These are phyloP conservation scores for Sordariomycetes sp. DNA, from an alignment of 2,329 filamentous ascomycete genomes.

Conservation along the genomic window DNA sequence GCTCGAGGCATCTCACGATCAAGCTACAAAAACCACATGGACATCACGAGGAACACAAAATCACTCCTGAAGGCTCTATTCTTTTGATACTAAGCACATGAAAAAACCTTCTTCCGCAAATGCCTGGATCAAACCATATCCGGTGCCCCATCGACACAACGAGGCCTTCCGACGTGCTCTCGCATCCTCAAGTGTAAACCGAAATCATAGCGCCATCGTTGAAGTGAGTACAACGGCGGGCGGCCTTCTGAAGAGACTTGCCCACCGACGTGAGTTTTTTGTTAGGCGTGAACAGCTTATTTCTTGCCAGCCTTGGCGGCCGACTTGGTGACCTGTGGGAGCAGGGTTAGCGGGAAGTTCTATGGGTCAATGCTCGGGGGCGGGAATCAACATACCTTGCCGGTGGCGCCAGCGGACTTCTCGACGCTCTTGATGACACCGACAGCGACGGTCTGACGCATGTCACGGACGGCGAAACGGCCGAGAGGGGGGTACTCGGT, in stretches of 20 bases:
- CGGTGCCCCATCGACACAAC: conserved; percentile 1
- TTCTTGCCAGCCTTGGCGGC: conserved; percentile 68
- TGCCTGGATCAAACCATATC: conserved; percentile 21
- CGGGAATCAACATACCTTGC: conserved; percentile 38
- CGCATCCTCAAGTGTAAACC: conserved; percentile 28
- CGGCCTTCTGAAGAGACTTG: conserved; percentile 1
- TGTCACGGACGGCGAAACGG: conserved; percentile 99
- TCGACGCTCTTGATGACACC: conserved; percentile 88
- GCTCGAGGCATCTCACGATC: not conserved
- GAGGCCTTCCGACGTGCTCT: conserved; percentile 5
- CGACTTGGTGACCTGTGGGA: conserved; percentile 46
- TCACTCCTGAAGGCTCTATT: conserved; percentile 29
- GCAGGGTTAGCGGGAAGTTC: not conserved
- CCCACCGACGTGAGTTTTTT: not conserved
- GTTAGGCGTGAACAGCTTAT: conserved; percentile 32
- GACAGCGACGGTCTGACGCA: conserved; percentile 83
- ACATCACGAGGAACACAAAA: conserved; percentile 5
- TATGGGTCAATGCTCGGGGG: conserved; percentile 13
- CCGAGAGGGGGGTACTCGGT: conserved; percentile 98
- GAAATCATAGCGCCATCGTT: conserved; percentile 29
- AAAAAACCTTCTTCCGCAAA: conserved; percentile 27
- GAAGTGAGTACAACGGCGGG: conserved; percentile 25
- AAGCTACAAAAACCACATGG: not conserved
- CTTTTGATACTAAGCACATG: conserved; percentile 32
- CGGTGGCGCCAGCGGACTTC: conserved; percentile 45